Evolutionary conservation across 768 basidiomycete species (phyloP), one percentile per base, ranked within the genome.

Genomic region (Favolaschia claudopus): DNA sequence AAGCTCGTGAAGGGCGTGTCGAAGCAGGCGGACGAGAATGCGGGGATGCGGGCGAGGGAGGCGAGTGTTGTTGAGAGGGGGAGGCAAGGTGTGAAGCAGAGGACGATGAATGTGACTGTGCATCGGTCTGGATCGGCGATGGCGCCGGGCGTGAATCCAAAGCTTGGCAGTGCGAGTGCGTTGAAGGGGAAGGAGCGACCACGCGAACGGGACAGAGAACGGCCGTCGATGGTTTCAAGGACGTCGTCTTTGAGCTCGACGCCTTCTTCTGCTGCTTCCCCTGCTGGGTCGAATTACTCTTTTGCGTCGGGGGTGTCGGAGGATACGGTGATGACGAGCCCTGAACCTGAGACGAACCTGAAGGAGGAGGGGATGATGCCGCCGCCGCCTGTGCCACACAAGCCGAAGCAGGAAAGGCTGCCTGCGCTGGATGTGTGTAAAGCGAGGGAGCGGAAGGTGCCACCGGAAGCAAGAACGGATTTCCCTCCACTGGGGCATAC

Each of bases 341-440:
- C 51, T 31, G 47, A 49, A 34, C 43, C n/a, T 1, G 53, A 59
- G 20, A 27, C 32, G 17, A 37, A 33, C 27, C n/a, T 14, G 53
- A 10, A 5, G 46, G 34, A 22, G 31, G 39, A 31, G 17, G 45
- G 36, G 0, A 43, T 64, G 9, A 64, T 64, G 62, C 62, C 62
- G 3, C 62, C 62, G 27, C 62, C 62, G 15, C 62, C 62, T 6
- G 58, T 64, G 15, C 62, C 62, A 12, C 34, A 4, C 24, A 38
- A 36, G 12, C 8, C 34, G 19, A 36, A 15, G 17, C 17, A 19
- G 7, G 37, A 24, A 13, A 52, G 47, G 6, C 39, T 55, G 1
- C 59, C 54, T 1, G 55, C 61, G 25, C 27, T 57, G 29, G 54
- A 45, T 19, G 44, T 51, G 14, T 22, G 25, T 29, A n/a, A n/a